Base-by-base conservation (phyloP, 306 rosid species). In the Oemleria cerasiformis region DNA sequence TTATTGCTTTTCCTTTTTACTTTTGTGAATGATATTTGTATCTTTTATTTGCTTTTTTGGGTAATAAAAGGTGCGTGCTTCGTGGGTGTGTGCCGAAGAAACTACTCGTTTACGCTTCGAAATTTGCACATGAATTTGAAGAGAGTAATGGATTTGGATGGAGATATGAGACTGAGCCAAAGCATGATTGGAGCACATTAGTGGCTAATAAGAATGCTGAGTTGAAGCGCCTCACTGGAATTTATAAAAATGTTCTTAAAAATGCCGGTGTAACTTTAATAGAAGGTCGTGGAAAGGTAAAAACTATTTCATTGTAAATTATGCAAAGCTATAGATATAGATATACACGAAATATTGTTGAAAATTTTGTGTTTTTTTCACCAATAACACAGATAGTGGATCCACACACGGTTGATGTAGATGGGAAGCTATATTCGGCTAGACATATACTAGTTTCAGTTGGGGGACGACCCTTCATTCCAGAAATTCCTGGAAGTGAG, bases 1-100 rank as follows among this genome's bases (percentile, higher is more conserved):
- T 45, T 6, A 8, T 30, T 16, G 36, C 10, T 63, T 69, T 14
- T 51, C 7, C 0, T 16, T 7, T 70, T 41, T 70, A 1, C 4
- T 20, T 70, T 36, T 14, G 43, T 9, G 44, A 21, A 34, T 55
- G 72, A 63, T 8, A 21, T 48, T 60, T 17, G 2, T 19, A 1
- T 40, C 10, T 50, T 50, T 40, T 30, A 8, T 1, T 21, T 44
- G 16, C 30, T 54, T 19, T 20, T 40, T 71, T 21, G 30, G 5
- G 5, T 19, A 58, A 21, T 79, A 73, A 84, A 30, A 95, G 99
- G 67, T 95, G 99, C 56, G 99, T 95, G 49, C 83, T 95, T 73
- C 91, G 99, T 11, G 99, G 99, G 75, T 95, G 99, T 82, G 99
- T 95, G 61, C 99, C 99, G 6, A 95, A 95, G 82, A 95, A 95